Conservation (phyloP, 441 rosid genomes). For the Adansonia madagascariensis region DNA sequence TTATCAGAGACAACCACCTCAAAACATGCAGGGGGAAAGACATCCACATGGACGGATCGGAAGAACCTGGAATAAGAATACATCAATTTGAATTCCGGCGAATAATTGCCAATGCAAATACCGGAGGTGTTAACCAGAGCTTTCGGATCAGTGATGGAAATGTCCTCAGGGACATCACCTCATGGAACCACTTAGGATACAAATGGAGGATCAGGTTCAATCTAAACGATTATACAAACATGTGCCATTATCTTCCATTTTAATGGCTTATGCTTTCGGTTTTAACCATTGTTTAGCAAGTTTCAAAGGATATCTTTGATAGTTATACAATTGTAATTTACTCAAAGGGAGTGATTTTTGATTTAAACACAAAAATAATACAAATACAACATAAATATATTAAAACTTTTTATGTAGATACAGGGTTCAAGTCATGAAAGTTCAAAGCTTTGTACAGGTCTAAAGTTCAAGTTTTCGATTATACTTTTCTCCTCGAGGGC, state of each 20-base stretch:
- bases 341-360: too few species aligned
- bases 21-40: slow-evolving; percentile 39
- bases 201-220: neutral
- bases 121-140: slow-evolving; percentile 67
- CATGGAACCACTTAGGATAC: slow-evolving; percentile 33
- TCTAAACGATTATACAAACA: neutral
- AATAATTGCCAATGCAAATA: slow-evolving; percentile 27
- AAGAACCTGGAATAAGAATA: slow-evolving; percentile 47
- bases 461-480: too few species aligned
- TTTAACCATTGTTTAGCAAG: neutral
- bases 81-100: slow-evolving; percentile 40
- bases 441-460: too few species aligned
- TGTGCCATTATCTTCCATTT: neutral
- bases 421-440: too few species aligned
- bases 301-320: neutral
- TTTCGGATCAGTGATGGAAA: slow-evolving; percentile 66
- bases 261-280: neutral
- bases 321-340: neutral
- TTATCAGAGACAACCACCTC: slow-evolving; percentile 41
- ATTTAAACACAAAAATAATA: too few species aligned
- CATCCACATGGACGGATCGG: slow-evolving; percentile 28
- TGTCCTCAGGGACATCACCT: slow-evolving; percentile 61
- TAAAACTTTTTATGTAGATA: too few species aligned
- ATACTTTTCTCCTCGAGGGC: too few species aligned
- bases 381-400: too few species aligned